Conservation (phyloP, 2,329 filamentous ascomycete species). For the Macrophomina phaseolina region DNA sequence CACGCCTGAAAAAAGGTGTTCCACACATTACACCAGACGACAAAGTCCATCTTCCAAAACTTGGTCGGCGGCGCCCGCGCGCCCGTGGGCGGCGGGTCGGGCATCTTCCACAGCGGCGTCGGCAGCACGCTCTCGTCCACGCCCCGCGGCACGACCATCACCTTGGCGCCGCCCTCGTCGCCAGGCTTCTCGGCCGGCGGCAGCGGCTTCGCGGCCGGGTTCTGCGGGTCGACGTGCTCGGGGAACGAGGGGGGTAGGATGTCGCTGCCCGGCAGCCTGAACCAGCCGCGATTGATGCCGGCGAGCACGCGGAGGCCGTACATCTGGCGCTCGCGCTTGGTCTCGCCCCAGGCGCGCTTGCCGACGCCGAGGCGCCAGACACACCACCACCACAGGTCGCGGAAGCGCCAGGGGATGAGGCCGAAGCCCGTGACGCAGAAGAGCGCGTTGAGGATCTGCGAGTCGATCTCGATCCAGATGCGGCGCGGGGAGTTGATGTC, state of each 20-base stretch:
- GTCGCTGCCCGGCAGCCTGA: conserved; percentile 71
- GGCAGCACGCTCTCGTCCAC: conserved; percentile 63
- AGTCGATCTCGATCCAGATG: conserved; percentile 84
- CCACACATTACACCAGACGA: conserved; percentile 77
- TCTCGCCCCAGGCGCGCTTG: conserved; percentile 35
- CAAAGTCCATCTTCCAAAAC: conserved; percentile 78
- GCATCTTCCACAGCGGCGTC: conserved; percentile 66
- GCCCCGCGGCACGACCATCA: conserved; percentile 26
- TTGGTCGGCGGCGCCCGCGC: conserved; percentile 69
- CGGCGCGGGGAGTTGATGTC: conserved; percentile 77
- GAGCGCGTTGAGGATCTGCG: conserved; percentile 80
- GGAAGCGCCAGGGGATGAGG: conserved; percentile 81
- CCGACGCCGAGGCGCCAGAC: conserved; percentile 62
- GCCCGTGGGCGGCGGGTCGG: conserved; percentile 73
- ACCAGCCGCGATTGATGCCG: conserved; percentile 77
- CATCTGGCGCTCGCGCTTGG: conserved; percentile 46
- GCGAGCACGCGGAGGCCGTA: conserved; percentile 70
- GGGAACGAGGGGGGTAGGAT: conserved; percentile 47
- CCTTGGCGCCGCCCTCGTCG: not conserved
- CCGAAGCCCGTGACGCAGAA: conserved; percentile 90
- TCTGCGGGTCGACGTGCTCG: not conserved
- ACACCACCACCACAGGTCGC: conserved; percentile 77
- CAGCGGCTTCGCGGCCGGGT: not conserved
- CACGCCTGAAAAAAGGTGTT: conserved; percentile 80
- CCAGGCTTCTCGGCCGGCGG: conserved; percentile 36